Conservation (phyloP, 768 basidiomycete genomes). For the Termitomyces sp. region DNA sequence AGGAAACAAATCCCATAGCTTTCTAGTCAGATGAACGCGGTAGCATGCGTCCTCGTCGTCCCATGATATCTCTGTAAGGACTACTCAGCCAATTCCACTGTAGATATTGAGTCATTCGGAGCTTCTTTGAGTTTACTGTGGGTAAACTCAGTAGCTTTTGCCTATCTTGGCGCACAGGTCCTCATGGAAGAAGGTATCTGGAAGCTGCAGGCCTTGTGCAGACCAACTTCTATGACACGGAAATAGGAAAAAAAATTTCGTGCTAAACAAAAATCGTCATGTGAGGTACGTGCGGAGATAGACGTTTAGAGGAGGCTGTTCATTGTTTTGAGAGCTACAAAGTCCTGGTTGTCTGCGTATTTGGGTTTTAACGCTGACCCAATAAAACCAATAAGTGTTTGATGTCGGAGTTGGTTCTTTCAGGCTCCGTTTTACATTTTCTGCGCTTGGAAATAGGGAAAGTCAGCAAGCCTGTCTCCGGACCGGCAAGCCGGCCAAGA, state of each 20-base stretch:
- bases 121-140: slow-evolving; percentile 1
- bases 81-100: not conserved
- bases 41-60: slow-evolving; percentile 11
- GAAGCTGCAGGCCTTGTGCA: not conserved
- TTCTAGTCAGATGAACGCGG: slow-evolving; percentile 3
- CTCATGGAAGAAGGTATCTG: slow-evolving; percentile 1
- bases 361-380: not conserved
- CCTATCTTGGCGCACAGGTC: not conserved
- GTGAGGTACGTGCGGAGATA: slow-evolving; percentile 1
- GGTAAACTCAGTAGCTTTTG: not conserved
- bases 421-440: not conserved
- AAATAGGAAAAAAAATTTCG: not conserved
- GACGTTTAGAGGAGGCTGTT: not conserved
- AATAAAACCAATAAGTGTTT: not conserved
- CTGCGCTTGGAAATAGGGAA: not conserved
- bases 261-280: not conserved
- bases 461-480: not conserved
- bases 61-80: slow-evolving; percentile 10
- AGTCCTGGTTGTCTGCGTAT: not conserved
- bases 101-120: not conserved
- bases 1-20: not conserved
- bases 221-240: not conserved
- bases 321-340: not conserved
- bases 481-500: not conserved
- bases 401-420: not conserved